Base-by-base conservation (phyloP, 2,329 filamentous ascomycete genomes). In the Colletotrichum spaethianum region DNA sequence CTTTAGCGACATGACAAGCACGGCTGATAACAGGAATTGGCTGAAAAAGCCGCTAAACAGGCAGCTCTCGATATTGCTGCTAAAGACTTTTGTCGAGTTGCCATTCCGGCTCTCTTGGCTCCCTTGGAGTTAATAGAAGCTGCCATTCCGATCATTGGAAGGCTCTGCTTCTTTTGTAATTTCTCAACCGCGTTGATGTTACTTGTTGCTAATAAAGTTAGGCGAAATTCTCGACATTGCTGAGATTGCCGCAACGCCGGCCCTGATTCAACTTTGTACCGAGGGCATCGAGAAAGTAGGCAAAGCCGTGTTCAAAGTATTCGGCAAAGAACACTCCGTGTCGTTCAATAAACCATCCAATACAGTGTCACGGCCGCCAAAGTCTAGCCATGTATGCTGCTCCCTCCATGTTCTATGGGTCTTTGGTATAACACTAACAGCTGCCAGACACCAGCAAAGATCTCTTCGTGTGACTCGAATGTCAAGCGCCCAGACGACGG, bases 71-170 rank as follows among this genome's bases (percentile, higher is more conserved):
- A 81, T 55, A 69, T 81, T 53, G 80, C 80, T 26, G 80, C 80
- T 1, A 82, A 79, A 57, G 79, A 77, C 2, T 81, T 82, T 56
- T 82, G 80, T 71, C 63, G 80, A 23, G 61, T 81, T 42, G 80
- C 80, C 9, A 75, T 82, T 6, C 76, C 80, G 2, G 80, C 79
- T n/a, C 33, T 63, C 31, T 38, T 56, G 31, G 53, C 53, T 36
- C 53, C 53, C 9, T 26, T 56, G 33, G 53, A 56, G 33, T 38
- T 38, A 18, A 56, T 56, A 12, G 53, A 56, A 38, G 33, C 53
- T 38, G 53, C 53, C 1, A 56, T 56, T n/a, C 53, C 53, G 53
- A 56, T 56, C 3, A 56, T 56, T 38, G 53, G 53, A 36, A 56
- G 1, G 53, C 36, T 26, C 20, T 38, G 31, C 3, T 1, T 33